Conservation (phyloP, 169 alveolate species). For the Eimeria zaria region DNA sequence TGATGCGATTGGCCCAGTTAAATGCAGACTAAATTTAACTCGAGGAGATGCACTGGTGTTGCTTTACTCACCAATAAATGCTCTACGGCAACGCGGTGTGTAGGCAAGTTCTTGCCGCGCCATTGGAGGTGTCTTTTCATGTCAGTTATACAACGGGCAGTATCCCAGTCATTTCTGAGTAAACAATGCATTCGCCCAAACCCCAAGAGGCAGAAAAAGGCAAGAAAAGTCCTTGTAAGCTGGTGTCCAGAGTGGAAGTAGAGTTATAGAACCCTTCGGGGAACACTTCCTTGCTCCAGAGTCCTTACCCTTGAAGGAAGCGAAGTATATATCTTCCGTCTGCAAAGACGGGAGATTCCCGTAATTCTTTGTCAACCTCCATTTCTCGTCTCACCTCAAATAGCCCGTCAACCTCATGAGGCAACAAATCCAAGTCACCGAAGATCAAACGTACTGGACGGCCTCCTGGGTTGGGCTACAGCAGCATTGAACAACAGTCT, state of each 20-base stretch:
- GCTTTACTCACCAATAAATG: constrained; percentile 83
- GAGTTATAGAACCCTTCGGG: neutral
- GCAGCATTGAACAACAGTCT: neutral
- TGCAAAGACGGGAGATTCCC: constrained; percentile 86
- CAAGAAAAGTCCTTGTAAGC: neutral
- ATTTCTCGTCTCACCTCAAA: constrained; percentile 84
- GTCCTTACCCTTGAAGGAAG: constrained; percentile 87
- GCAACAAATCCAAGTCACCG: constrained; percentile 88
- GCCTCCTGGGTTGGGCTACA: constrained; percentile 75
- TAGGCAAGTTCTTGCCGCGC: constrained; percentile 84
- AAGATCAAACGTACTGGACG: constrained; percentile 83
- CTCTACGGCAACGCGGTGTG: constrained; percentile 82
- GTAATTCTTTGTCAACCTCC: constrained; percentile 75
- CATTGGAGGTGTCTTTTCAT: constrained; percentile 88
- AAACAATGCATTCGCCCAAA: neutral
- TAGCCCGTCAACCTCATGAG: constrained; percentile 85
- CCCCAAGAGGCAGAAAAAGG: neutral
- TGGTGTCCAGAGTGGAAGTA: neutral
- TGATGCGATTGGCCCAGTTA: neutral
- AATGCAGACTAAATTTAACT: neutral
- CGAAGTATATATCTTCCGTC: constrained; percentile 86
- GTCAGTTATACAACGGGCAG: constrained; percentile 86
- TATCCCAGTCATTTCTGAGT: constrained; percentile 88
- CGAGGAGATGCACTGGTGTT: neutral
- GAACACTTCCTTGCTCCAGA: neutral